A percentile compares a stretch with the other conserved stretches of the same genome.
These are phyloP conservation scores for Trichosporon faecale DNA, from an alignment of 1,284 basidiomycete genomes.

Conservation along the genomic window DNA sequence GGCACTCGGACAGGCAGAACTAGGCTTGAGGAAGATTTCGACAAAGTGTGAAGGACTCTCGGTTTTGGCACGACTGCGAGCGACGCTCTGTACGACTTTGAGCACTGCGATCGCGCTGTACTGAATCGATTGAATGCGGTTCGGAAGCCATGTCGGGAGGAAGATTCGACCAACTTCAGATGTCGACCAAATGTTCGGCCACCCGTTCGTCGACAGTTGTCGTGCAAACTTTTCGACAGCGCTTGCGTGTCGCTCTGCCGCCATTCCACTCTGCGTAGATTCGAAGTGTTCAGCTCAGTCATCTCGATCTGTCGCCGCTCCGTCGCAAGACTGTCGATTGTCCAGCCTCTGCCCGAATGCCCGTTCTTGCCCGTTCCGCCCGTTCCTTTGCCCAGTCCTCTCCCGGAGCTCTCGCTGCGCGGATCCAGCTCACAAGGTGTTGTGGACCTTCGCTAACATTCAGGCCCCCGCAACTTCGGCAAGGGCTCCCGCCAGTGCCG, in stretches of 20 bases:
- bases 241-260: not conserved
- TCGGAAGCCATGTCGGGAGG: not conserved
- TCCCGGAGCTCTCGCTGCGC: not conserved
- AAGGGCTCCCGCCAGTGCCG: conserved; percentile 95
- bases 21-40: not conserved
- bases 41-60: not conserved
- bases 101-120: not conserved
- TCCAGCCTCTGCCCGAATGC: not conserved
- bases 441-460: conserved; percentile 17
- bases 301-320: not conserved
- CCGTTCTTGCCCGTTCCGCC: not conserved
- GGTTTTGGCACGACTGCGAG: not conserved
- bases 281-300: not conserved
- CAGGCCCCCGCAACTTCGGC: conserved; percentile 81
- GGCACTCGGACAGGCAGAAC: not conserved
- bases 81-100: not conserved
- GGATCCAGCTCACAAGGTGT: not conserved
- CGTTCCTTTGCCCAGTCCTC: not conserved
- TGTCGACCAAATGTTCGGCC: not conserved
- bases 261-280: not conserved
- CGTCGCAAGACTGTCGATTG: not conserved
- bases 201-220: not conserved
- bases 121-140: not conserved
- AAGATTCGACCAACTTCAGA: not conserved
- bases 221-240: not conserved